Base-by-base conservation (phyloP, 257 asterid species). In the Verbascum thapsus region DNA sequence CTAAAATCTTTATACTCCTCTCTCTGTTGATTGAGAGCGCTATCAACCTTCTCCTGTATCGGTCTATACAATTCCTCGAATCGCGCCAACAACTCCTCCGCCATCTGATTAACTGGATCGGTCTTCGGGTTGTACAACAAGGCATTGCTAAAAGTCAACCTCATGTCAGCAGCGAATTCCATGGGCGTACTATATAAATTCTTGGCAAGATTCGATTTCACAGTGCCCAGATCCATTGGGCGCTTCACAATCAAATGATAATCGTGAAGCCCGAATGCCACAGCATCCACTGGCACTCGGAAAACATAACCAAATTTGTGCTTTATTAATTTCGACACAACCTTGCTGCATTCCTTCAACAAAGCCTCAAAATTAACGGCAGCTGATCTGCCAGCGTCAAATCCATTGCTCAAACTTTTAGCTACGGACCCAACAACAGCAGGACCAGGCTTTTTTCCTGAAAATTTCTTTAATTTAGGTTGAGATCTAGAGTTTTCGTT, bases 161-260 rank as follows among this genome's bases (percentile, higher is more conserved):
- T 79, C 51, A 94, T 80, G 42, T 94, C 97, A 0, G 83, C 80
- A 0, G 99, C 95, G 45, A 94, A 90, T 37, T 90, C 95, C 22
- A 48, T 16, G 0, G 96, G 96, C 8, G 88, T 63, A 6, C 58
- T 50, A 42, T 90, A 94, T 43, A 75, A 6, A 45, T 73, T 74
- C 60, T 80, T 84, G 3, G 78, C 68, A 1, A 90, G 68, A 75
- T 94, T 94, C 5, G 83, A 50, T 59, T 82, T 87, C 5, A 90
- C 97, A 18, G 97, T 82, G 1, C 99, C 97, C 47, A 94, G 86
- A 84, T 94, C 99, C 99, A 90, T 87, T 4, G 97, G 99, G 41
- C 83, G 69, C 80, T 88, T 85, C 58, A 94, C 90, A 73, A 94
- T 94, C 74, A 61, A 67, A 57, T 90, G 97, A 66, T 90, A 94